Percentiles rank a stretch among this genome's conserved stretches.
These are phyloP conservation scores for Microascus cirrosus DNA, from an alignment of 2,329 filamentous ascomycete genomes.

Conservation along the genomic window DNA sequence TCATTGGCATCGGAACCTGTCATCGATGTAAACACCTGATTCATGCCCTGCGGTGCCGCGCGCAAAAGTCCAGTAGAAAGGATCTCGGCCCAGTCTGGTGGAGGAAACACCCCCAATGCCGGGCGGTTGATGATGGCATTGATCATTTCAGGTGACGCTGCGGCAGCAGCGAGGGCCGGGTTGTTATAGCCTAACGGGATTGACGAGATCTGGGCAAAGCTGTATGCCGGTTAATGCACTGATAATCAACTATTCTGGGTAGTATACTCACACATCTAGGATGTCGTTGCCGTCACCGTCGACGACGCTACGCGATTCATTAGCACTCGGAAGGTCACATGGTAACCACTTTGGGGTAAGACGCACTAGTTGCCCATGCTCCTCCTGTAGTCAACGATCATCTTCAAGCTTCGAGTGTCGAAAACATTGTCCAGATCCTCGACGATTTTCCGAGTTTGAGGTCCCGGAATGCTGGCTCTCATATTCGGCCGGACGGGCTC, in stretches of 20 bases:
- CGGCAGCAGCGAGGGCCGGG: slow-evolving; percentile 57
- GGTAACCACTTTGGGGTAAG: neutral
- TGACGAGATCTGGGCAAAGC: slow-evolving; percentile 84
- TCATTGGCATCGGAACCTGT: slow-evolving; percentile 90
- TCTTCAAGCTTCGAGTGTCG: slow-evolving; percentile 39
- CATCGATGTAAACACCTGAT: slow-evolving; percentile 87
- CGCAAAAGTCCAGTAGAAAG: slow-evolving; percentile 71
- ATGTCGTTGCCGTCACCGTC: slow-evolving; percentile 38
- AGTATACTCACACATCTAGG: slow-evolving; percentile 30
- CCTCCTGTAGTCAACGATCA: slow-evolving; percentile 40
- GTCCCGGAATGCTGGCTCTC: slow-evolving; percentile 19
- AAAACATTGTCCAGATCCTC: slow-evolving; percentile 35
- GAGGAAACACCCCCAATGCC: slow-evolving; percentile 83
- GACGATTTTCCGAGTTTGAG: slow-evolving; percentile 23
- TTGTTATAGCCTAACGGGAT: slow-evolving; percentile 94
- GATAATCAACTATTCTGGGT: slow-evolving; percentile 7
- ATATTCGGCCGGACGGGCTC: neutral
- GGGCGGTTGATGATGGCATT: slow-evolving; percentile 78
- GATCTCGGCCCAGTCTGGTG: slow-evolving; percentile 70
- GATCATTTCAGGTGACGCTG: slow-evolving; percentile 67
- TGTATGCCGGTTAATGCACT: slow-evolving; percentile 16
- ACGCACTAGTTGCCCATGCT: slow-evolving; percentile 37
- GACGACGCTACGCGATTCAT: slow-evolving; percentile 30
- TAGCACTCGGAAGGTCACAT: neutral
- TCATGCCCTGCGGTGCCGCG: slow-evolving; percentile 69